phyloP scores from a whole-genome alignment of 768 basidiomycete genomes.

The Glaciozyma martinii region DNA sequence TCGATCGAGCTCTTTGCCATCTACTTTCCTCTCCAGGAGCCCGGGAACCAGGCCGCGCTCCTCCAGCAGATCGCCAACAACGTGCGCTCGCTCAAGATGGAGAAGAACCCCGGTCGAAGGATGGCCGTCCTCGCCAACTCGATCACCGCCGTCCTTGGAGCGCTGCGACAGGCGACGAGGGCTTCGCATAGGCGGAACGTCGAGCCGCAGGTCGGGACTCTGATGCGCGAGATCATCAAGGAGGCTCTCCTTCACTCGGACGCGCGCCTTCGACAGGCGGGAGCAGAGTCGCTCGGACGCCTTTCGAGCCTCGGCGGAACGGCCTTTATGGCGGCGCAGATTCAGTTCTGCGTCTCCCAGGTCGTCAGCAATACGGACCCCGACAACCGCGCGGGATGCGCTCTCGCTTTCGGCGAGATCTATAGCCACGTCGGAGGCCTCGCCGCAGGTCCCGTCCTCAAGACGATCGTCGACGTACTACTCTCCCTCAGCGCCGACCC shows the following conservation, averaged over 20 bases:
- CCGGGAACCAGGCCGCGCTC: slow-evolving; percentile 41
- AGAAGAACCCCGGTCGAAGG: slow-evolving; percentile 76
- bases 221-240: slow-evolving; percentile 41
- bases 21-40: slow-evolving; percentile 68
- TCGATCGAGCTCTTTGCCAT: slow-evolving; percentile 78
- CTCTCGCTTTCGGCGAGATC: slow-evolving; percentile 81
- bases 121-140: slow-evolving; percentile 76
- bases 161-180: slow-evolving; percentile 46
- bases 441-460: slow-evolving; percentile 86
- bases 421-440: slow-evolving; percentile 86
- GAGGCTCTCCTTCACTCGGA: slow-evolving; percentile 76
- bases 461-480: slow-evolving; percentile 88
- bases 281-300: slow-evolving; percentile 81
- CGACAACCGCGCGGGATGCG: slow-evolving; percentile 82
- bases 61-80: slow-evolving; percentile 51
- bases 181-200: neutral
- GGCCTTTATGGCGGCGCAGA: slow-evolving; percentile 71
- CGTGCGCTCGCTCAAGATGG: slow-evolving; percentile 64
- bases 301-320: slow-evolving; percentile 74
- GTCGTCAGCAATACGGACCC: slow-evolving; percentile 93
- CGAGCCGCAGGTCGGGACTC: slow-evolving; percentile 23
- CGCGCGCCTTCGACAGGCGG: slow-evolving; percentile 60
- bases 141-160: slow-evolving; percentile 60
- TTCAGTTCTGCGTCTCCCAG: slow-evolving; percentile 83
- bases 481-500: slow-evolving; percentile 94